phyloP scores from a whole-genome alignment of 2,329 filamentous ascomycete species.

The Fusarium sp. region DNA sequence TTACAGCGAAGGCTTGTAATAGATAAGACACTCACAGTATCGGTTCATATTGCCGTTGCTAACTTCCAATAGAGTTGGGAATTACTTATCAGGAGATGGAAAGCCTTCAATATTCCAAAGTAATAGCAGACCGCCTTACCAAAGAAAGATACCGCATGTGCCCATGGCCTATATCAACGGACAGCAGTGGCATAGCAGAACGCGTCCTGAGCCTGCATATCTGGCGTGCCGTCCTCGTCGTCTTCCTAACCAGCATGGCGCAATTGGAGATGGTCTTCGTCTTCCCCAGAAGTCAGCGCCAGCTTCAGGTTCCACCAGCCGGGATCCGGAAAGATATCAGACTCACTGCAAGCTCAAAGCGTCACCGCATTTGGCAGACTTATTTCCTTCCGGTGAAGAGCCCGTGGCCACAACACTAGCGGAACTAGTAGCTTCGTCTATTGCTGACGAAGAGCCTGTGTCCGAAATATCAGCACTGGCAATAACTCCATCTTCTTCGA shows the following conservation, averaged over 20 bases:
- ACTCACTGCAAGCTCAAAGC: background rate
- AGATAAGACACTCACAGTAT: background rate
- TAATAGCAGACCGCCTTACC: background rate
- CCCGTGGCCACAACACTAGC: background rate
- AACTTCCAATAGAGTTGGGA: background rate
- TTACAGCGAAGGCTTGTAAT: background rate
- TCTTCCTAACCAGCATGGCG: background rate
- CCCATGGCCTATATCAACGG: background rate
- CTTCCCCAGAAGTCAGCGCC: background rate
- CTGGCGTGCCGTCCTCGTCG: background rate
- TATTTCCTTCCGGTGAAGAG: background rate
- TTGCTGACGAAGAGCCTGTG: background rate
- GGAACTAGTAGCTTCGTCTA: background rate
- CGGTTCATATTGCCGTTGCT: background rate
- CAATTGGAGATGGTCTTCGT: constrained; percentile 2
- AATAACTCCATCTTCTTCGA: background rate
- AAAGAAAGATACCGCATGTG: background rate
- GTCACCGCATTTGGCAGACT: background rate
- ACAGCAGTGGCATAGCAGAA: background rate
- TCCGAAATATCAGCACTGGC: background rate
- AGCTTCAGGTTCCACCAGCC: background rate
- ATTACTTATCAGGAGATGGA: background rate
- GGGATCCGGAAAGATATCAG: background rate
- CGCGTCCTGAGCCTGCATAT: background rate
- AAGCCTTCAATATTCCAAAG: background rate